Percentiles rank a stretch among this genome's conserved stretches.
Conservation (phyloP, 345 rosid species). For the Brassica carinata region DNA sequence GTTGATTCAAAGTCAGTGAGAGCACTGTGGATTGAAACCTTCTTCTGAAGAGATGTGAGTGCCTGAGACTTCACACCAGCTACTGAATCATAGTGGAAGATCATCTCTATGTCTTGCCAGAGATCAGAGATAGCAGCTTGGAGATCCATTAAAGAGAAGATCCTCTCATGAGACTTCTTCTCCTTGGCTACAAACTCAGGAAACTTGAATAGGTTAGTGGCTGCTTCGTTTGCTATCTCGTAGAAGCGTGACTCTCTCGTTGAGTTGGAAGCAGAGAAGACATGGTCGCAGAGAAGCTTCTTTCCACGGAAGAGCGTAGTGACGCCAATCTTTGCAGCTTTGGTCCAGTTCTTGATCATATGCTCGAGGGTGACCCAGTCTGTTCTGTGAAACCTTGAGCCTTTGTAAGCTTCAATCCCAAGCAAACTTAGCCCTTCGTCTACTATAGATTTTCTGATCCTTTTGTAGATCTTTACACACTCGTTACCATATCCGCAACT, state of each 20-base stretch:
- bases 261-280: constrained; percentile 55
- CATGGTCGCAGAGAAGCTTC: constrained; percentile 65
- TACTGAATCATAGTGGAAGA: constrained; percentile 64
- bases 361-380: constrained; percentile 57
- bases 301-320: constrained; percentile 64
- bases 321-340: constrained; percentile 60
- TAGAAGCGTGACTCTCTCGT: constrained; percentile 68
- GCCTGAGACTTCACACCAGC: constrained; percentile 56
- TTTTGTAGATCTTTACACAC: constrained; percentile 59
- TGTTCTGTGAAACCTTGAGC: constrained; percentile 55
- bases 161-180: constrained; percentile 58
- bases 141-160: constrained; percentile 65
- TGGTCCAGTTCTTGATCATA: constrained; percentile 68
- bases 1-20: constrained; percentile 56
- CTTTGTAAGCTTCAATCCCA: constrained; percentile 53
- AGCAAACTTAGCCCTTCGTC: constrained; percentile 66
- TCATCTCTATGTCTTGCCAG: constrained; percentile 68
- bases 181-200: constrained; percentile 65
- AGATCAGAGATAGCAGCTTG: constrained; percentile 59
- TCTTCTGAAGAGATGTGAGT: constrained; percentile 52
- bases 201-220: constrained; percentile 62
- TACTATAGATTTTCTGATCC: constrained; percentile 61
- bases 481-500: constrained; percentile 75
- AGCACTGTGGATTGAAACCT: constrained; percentile 46
- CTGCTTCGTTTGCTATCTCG: constrained; percentile 67